These are phyloP conservation scores for Aspergillus piperis DNA, from an alignment of 2,329 filamentous ascomycete genomes.

Conservation along the genomic window DNA sequence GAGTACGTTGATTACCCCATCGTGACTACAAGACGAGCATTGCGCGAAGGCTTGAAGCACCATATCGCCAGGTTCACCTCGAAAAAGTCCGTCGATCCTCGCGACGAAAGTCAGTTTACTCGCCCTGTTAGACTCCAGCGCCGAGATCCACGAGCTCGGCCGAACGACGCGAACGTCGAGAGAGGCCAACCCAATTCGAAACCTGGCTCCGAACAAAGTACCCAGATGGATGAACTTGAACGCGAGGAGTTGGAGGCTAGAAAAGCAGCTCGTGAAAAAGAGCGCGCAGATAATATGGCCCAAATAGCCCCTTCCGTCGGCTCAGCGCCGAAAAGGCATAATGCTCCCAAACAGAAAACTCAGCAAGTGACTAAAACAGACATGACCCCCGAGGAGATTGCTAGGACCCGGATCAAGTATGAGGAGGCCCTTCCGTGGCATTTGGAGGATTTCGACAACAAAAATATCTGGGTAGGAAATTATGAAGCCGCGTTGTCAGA, in stretches of 20 bases:
- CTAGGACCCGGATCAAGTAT: conserved; percentile 68
- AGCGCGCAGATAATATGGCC: conserved; percentile 82
- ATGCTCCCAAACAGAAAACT: conserved; percentile 72
- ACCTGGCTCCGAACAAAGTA: conserved; percentile 35
- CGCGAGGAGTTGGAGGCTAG: conserved; percentile 59
- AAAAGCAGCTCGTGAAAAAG: conserved; percentile 77
- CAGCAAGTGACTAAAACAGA: conserved; percentile 85
- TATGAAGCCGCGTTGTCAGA: conserved; percentile 89
- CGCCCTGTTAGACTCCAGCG: conserved; percentile 86
- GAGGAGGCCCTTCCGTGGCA: conserved; percentile 97
- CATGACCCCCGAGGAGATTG: conserved; percentile 70
- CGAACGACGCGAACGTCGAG: conserved; percentile 58
- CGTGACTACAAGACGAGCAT: conserved; percentile 76
- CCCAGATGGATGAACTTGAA: conserved; percentile 67
- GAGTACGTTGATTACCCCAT: conserved; percentile 64
- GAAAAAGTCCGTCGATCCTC: conserved; percentile 63
- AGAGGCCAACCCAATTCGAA: conserved; percentile 40
- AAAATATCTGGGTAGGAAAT: conserved; percentile 88
- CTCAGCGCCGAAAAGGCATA: conserved; percentile 67
- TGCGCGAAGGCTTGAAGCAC: conserved; percentile 77
- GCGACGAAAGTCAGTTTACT: conserved; percentile 81
- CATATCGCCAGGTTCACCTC: conserved; percentile 82
- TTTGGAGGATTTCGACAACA: conserved; percentile 92
- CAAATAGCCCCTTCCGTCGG: conserved; percentile 85
- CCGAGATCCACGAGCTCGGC: conserved; percentile 71